These are phyloP conservation scores for Stygiomarasmius scandens DNA, from an alignment of 1,284 basidiomycete species.

Conservation along the genomic window DNA sequence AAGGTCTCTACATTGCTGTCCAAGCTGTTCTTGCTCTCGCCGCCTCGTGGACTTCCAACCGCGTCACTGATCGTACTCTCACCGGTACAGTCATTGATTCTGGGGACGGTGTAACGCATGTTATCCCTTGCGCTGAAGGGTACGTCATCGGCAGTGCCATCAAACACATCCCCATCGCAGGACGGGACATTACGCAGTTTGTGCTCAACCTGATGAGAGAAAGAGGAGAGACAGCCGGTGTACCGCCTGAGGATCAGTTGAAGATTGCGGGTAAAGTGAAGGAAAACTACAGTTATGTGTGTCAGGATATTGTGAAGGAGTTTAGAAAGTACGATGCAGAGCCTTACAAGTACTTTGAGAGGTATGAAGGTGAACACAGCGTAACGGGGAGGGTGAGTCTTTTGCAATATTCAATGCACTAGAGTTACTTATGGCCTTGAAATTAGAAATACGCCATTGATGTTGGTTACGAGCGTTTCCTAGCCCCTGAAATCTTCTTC, in stretches of 20 bases:
- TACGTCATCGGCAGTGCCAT: slow-evolving; percentile 99
- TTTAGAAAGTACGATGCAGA: slow-evolving; percentile 98
- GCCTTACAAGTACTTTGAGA: slow-evolving; percentile 95
- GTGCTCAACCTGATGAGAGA: slow-evolving; percentile 96
- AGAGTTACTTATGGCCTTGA: slow-evolving; percentile 4
- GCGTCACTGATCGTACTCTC: slow-evolving; percentile 89
- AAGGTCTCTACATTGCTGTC: slow-evolving; percentile 97
- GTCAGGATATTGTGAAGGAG: slow-evolving; percentile 99
- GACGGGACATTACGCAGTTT: slow-evolving; percentile 96
- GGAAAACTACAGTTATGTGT: slow-evolving; percentile 98
- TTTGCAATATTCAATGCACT: neutral
- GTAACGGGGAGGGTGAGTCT: slow-evolving; percentile 87
- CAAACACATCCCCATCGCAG: slow-evolving; percentile 99
- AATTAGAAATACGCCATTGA: slow-evolving; percentile 86
- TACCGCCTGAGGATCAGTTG: slow-evolving; percentile 97
- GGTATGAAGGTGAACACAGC: slow-evolving; percentile 91
- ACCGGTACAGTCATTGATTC: slow-evolving; percentile 99
- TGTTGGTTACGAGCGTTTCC: slow-evolving; percentile 98
- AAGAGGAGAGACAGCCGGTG: slow-evolving; percentile 87
- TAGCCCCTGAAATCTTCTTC: slow-evolving; percentile 99
- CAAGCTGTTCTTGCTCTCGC: slow-evolving; percentile 99
- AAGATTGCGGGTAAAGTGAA: slow-evolving; percentile 94
- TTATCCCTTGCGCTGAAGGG: slow-evolving; percentile 95
- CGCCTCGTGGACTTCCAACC: slow-evolving; percentile 95
- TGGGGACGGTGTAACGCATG: slow-evolving; percentile 98